phyloP scores from a whole-genome alignment of 2,329 filamentous ascomycete species.

The Arthrobotrys sinensis region DNA sequence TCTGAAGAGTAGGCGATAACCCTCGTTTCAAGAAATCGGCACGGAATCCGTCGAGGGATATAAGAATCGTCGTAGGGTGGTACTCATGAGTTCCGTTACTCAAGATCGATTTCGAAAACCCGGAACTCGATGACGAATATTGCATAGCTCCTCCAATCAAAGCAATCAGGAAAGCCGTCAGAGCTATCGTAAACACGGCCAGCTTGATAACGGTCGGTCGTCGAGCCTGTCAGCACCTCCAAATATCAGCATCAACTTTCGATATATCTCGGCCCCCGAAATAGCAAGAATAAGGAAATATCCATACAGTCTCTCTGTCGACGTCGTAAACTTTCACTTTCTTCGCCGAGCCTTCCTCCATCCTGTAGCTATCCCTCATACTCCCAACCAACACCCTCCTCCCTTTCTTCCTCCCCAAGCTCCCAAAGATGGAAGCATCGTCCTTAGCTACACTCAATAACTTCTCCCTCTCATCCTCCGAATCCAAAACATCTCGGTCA shows the following conservation, averaged over 20 bases:
- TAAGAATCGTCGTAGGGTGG: constrained; percentile 89
- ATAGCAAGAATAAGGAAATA: constrained; percentile 22
- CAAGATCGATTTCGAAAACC: constrained; percentile 65
- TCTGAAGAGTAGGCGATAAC: constrained; percentile 84
- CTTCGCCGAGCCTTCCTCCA: constrained; percentile 61
- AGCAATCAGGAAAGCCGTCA: constrained; percentile 62
- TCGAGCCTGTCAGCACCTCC: constrained; percentile 58
- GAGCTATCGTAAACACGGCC: constrained; percentile 53
- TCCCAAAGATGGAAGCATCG: constrained; percentile 62
- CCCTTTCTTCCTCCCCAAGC: constrained; percentile 63
- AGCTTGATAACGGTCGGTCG: constrained; percentile 62
- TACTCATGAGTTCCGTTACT: constrained; percentile 92
- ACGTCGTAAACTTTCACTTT: constrained; percentile 59
- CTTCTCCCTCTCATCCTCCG: constrained; percentile 80
- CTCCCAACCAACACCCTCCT: constrained; percentile 64
- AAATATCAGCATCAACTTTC: constrained; percentile 6
- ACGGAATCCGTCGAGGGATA: constrained; percentile 95
- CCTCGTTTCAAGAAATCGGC: constrained; percentile 90
- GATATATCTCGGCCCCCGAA: not conserved
- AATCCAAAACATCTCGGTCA: constrained; percentile 79
- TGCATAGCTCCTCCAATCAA: constrained; percentile 63
- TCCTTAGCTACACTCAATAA: constrained; percentile 69
- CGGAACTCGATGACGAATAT: constrained; percentile 60
- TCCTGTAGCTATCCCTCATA: constrained; percentile 59
- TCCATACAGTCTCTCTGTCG: constrained; percentile 49